phyloP scores from a whole-genome alignment of 345 rosid genomes.

The Acer yangbiense region DNA sequence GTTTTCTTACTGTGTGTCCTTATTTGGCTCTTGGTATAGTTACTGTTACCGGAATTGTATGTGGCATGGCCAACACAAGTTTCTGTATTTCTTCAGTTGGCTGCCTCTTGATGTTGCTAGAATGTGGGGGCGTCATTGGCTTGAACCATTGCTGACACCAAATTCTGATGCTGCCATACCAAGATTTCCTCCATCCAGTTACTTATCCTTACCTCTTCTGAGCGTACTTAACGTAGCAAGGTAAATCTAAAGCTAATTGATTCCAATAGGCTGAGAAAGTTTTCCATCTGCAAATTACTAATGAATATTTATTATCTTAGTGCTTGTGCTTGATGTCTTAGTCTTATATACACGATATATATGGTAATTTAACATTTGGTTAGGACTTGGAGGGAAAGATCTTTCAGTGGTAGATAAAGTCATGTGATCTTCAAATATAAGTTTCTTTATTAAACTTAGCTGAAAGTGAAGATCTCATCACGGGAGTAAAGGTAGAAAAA shows the following conservation, averaged over 20 bases:
- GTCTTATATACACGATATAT: not conserved
- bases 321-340: not conserved
- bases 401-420: not conserved
- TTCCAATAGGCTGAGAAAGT: not conserved
- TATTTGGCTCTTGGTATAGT: not conserved
- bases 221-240: slow-evolving; percentile 94
- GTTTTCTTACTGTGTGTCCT: slow-evolving; percentile 11
- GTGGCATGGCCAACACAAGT: not conserved
- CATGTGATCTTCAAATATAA: not conserved
- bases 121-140: slow-evolving; percentile 99
- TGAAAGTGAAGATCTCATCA: not conserved
- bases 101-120: slow-evolving; percentile 94
- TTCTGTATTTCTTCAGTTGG: slow-evolving; percentile 61
- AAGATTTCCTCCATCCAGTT: slow-evolving; percentile 73
- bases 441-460: too few relatives aligned
- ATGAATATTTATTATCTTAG: not conserved
- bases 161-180: slow-evolving; percentile 69
- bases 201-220: slow-evolving; percentile 84
- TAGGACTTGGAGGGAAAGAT: not conserved
- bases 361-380: not conserved
- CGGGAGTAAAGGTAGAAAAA: not conserved
- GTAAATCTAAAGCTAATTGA: slow-evolving; percentile 34
- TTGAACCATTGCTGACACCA: slow-evolving; percentile 80
- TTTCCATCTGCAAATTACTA: not conserved
- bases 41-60: not conserved